phyloP scores from a whole-genome alignment of 495 filamentous ascomycete species.

The Penicillium diatomitis region DNA sequence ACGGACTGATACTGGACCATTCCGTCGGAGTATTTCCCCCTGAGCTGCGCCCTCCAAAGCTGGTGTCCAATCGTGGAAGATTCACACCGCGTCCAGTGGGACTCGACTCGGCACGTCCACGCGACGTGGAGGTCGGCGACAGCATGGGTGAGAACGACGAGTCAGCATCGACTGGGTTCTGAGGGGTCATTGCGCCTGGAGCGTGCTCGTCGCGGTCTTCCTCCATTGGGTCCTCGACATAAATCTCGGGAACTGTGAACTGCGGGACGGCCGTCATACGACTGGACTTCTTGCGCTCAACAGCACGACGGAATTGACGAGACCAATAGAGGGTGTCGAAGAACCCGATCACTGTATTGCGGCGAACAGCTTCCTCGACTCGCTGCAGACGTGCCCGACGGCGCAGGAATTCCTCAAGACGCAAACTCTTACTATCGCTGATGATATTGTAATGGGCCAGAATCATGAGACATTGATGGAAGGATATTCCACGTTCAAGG shows the following conservation, averaged over 20 bases:
- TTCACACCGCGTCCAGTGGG: conserved; percentile 12
- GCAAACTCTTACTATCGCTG: conserved; percentile 89
- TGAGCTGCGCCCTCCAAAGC: conserved; percentile 19
- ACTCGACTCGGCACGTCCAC: conserved; percentile 18
- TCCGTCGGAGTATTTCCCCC: conserved; percentile 29
- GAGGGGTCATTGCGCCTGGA: conserved; percentile 15
- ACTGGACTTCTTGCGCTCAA: conserved; percentile 56
- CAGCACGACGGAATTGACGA: conserved; percentile 65
- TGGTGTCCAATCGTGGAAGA: conserved; percentile 37
- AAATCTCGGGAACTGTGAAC: conserved; percentile 83
- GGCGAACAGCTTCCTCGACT: conserved; percentile 90
- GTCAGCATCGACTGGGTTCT: conserved; percentile 12
- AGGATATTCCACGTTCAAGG: conserved; percentile 77
- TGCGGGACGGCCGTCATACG: conserved; percentile 71
- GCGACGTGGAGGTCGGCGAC: conserved; percentile 27
- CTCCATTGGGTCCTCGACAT: conserved; percentile 61
- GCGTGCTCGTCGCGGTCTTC: conserved; percentile 16
- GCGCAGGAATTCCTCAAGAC: conserved; percentile 88
- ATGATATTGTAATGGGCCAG: conserved; percentile 99
- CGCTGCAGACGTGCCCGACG: conserved; percentile 83
- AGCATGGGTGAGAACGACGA: conserved; percentile 19
- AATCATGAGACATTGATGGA: conserved; percentile 92
- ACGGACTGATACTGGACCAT: conserved; percentile 38
- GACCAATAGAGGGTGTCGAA: conserved; percentile 93
- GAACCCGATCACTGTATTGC: conserved; percentile 84